Evolutionary conservation across 2,329 filamentous ascomycete species (phyloP), one percentile per base, ranked within the genome.

Genomic region (Aspergillus aculeatinus): DNA sequence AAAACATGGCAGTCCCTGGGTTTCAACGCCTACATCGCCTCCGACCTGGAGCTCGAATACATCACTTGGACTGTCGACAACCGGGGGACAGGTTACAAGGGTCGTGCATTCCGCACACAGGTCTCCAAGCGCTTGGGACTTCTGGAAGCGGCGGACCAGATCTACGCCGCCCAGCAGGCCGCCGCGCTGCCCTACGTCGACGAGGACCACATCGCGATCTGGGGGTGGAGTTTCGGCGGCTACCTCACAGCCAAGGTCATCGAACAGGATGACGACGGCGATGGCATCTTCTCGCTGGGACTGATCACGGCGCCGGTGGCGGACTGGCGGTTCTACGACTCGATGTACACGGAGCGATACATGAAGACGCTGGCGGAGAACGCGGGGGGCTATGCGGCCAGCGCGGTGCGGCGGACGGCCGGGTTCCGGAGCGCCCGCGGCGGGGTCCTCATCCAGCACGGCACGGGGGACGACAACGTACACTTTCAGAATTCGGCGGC

Each of bases 241-340:
- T 90, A 87, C 67, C 79, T 90, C 1, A 81, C 85, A 0, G 77
- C 85, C 55, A 90, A 90, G 76, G 86, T 88, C 0, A 77, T 90
- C 7, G 88, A 90, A 68, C 77, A 80, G 0, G 78, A 85, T 70
- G 84, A 83, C 19, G 1, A 9, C 27, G 25, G 5, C 25, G 25
- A 27, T 27, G 84, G 83, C 1, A 82, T 82, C 16, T 89, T 90
- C 71, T 82, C 84, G 0, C 81, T 87, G 7, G 87, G 82, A 0
- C 73, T 89, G 10, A 86, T 88, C 65, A 86, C 85, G 0, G 87
- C 87, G 0, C 87, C 87, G 0, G 87, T 90, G 0, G 81, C 80
- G 2, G 88, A 90, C 74, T 90, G 86, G 85, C 82, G 87, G 1
- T 86, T 90, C 76, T 90, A 90, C 72, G 87, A 90, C 72, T 83